Base-by-base conservation (phyloP, 116 monocot genomes). In the Zostera marina region DNA sequence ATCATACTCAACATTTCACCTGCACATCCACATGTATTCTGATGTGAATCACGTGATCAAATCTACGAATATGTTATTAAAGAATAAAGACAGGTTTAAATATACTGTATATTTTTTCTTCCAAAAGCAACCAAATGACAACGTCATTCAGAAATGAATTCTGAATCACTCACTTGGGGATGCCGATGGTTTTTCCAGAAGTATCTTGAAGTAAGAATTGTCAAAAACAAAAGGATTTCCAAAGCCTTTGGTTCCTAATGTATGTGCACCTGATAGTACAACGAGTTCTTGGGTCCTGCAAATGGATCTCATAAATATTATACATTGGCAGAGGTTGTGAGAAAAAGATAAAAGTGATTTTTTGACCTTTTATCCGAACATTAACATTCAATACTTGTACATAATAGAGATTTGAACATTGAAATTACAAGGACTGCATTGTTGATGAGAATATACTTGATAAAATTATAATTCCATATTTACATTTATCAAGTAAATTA, bases 211-310 rank as follows among this genome's bases (percentile, higher is more conserved):
- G 69, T 94, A 94, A 17, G 82, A 44, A 74, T 94, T 94, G 62
- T 94, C 88, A 49, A 88, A 94, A 42, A 70, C 55, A 79, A 38
- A 51, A 42, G 88, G 94, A 62, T 60, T 85, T 67, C 88, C 88
- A 70, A 94, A 94, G 19, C 88, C 94, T 74, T 88, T 94, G 26
- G 68, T 68, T 65, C 88, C 94, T 54, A 94, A 64, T 51, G 88
- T 88, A 73, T 94, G 94, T 32, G 94, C 94, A 65, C 88, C 94
- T 22, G 84, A 94, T 72, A 94, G 65, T 20, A 59, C 81, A 57
- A 94, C 88, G 64, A 94, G 72, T 56, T 94, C 94, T 65, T 94
- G 84, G 11, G 94, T 76, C 19, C 94, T 94, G 66, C 60, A 51
- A 66, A 1, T 16, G 22, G 32, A 32, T 32, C 32, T 41, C 42